Percentiles rank a stretch among this genome's conserved stretches.
Evolutionary conservation across 1,139 yeast species (phyloP).

Genomic region (Lodderomyces pseudojiufengensis): DNA sequence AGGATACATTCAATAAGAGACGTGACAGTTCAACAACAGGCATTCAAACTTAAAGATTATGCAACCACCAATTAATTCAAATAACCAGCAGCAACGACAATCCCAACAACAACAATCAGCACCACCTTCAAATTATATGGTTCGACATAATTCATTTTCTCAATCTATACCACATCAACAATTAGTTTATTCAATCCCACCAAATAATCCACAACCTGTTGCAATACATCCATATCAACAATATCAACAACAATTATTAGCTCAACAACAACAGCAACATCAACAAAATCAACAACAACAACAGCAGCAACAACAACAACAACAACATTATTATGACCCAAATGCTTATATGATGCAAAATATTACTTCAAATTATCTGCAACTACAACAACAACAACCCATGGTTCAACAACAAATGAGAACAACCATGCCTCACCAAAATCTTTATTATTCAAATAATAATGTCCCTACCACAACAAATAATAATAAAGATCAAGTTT

Average conservation of each 20-base stretch:
- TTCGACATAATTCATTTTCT: no score
- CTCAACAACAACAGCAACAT: conserved; percentile 18
- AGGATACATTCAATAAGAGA: no score
- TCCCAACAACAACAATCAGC: neutral
- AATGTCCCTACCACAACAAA: neutral
- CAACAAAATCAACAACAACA: conserved; percentile 12
- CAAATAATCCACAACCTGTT: no score
- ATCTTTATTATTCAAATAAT: no score
- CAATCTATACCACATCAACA: conserved; percentile 1
- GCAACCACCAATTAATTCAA: neutral
- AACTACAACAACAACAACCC: conserved; percentile 8
- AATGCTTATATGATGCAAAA: conserved; percentile 3
- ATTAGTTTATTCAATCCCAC: conserved; percentile 9
- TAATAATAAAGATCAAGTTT: conserved; percentile 8
- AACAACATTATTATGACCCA: conserved; percentile 6
- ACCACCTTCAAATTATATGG: no score
- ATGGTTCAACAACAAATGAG: conserved; percentile 6
- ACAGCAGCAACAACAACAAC: conserved; percentile 12
- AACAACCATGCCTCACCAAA: conserved; percentile 1
- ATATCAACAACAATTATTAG: conserved; percentile 8
- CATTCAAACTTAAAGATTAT: no score
- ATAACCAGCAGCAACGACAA: conserved; percentile 4
- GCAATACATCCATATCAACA: neutral
- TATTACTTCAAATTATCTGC: conserved; percentile 4
- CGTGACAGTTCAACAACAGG: no score